These are phyloP conservation scores for Trifolium subterraneum DNA, from an alignment of 306 rosid species.

Conservation along the genomic window DNA sequence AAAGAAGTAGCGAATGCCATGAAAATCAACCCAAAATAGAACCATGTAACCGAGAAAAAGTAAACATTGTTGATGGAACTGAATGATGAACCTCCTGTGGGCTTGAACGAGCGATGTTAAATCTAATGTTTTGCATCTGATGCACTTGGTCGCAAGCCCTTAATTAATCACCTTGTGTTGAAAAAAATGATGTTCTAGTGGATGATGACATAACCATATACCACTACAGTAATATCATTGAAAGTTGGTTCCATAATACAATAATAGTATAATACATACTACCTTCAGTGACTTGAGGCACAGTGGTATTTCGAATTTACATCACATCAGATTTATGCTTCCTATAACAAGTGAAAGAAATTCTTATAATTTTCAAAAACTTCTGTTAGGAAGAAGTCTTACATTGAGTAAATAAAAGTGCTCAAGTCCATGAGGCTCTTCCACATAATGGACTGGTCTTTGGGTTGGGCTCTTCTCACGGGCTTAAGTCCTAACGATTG, in stretches of 20 bases:
- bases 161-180: background rate
- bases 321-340: conserved; percentile 1
- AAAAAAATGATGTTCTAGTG: background rate
- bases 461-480: background rate
- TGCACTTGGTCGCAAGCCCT: background rate
- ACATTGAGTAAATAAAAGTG: background rate
- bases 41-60: conserved; percentile 4
- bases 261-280: background rate
- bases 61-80: background rate
- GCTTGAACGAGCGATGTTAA: background rate
- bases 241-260: background rate
- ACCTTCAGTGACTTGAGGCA: background rate
- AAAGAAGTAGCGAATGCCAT: background rate
- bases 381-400: background rate
- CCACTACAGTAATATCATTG: background rate
- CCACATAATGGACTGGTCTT: background rate
- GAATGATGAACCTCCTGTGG: conserved; percentile 5
- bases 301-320: background rate
- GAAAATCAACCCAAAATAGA: conserved; percentile 25
- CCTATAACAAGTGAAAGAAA: background rate
- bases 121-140: conserved; percentile 14
- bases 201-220: background rate
- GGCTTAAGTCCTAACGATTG: background rate
- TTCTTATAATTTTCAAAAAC: background rate
- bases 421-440: background rate